Conservation (phyloP, 805 yeast species). For the Teunomyces cretensis region DNA sequence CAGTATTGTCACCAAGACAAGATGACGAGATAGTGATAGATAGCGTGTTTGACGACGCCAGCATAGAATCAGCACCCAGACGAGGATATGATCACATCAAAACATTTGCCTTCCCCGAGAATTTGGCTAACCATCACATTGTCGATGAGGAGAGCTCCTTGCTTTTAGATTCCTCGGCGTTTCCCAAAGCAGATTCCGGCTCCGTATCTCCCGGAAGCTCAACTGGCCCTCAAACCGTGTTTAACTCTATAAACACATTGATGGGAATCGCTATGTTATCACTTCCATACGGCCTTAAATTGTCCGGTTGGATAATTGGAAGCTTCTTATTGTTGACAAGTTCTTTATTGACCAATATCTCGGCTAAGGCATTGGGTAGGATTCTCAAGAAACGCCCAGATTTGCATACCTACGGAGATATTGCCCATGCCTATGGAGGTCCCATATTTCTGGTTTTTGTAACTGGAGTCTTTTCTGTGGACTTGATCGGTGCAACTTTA, state of each 20-base stretch:
- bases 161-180: background rate
- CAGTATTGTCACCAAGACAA: slow-evolving; percentile 7
- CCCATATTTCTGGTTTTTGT: slow-evolving; percentile 68
- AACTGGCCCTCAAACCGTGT: slow-evolving; percentile 68
- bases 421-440: slow-evolving; percentile 86
- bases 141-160: background rate
- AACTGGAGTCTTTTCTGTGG: slow-evolving; percentile 72
- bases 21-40: slow-evolving; percentile 10
- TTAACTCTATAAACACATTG: slow-evolving; percentile 64
- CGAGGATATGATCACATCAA: slow-evolving; percentile 4
- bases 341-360: slow-evolving; percentile 70
- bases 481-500: slow-evolving; percentile 78
- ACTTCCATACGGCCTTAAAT: slow-evolving; percentile 60
- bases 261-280: slow-evolving; percentile 71
- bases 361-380: slow-evolving; percentile 70
- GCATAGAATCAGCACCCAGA: background rate
- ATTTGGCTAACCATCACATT: background rate
- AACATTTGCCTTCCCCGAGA: slow-evolving; percentile 2
- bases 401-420: slow-evolving; percentile 82
- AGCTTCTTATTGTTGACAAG: slow-evolving; percentile 54
- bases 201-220: slow-evolving; percentile 31
- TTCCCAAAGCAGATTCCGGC: background rate
- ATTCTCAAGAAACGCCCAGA: slow-evolving; percentile 81
- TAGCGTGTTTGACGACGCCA: slow-evolving; percentile 8
- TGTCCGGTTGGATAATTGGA: slow-evolving; percentile 71